phyloP scores from a whole-genome alignment of 768 basidiomycete species.

The Mycena venus region DNA sequence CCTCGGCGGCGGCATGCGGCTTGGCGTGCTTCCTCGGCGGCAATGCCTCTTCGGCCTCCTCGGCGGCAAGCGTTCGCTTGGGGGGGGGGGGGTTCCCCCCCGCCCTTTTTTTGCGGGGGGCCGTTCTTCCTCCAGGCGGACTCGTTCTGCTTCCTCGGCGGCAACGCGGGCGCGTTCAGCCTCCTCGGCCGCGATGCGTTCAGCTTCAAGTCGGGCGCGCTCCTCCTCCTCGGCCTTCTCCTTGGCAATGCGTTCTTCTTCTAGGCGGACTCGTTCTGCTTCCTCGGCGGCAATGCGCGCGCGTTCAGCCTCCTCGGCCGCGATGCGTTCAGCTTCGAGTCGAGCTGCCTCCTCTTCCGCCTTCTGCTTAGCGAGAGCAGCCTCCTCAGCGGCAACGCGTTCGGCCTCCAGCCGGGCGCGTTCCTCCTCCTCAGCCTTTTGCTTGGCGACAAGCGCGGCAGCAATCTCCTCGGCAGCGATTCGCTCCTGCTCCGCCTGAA shows the following conservation, averaged over 20 bases:
- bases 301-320: neutral
- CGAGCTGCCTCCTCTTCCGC: neutral
- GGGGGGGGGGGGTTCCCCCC: no score
- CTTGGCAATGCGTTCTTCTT: no score
- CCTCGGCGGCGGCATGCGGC: neutral
- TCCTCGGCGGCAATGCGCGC: conserved; percentile 1
- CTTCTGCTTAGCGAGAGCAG: neutral
- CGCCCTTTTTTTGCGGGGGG: neutral
- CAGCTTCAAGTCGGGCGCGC: neutral
- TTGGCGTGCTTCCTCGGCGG: neutral
- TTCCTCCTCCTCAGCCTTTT: neutral
- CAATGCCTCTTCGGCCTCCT: neutral
- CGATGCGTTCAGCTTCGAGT: neutral
- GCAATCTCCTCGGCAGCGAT: no score
- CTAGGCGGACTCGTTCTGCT: no score
- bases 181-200: neutral
- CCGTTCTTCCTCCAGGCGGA: neutral
- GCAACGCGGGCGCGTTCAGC: neutral
- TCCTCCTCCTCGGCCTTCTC: neutral
- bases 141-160: neutral
- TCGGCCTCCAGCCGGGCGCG: neutral
- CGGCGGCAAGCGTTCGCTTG: no score
- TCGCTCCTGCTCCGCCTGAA: no score
- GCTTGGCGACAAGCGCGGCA: no score
- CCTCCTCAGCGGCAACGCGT: conserved; percentile 5